Evolutionary conservation across 73 alveolate genomes (phyloP).

Genomic region (Tetrahymena thermophila): DNA sequence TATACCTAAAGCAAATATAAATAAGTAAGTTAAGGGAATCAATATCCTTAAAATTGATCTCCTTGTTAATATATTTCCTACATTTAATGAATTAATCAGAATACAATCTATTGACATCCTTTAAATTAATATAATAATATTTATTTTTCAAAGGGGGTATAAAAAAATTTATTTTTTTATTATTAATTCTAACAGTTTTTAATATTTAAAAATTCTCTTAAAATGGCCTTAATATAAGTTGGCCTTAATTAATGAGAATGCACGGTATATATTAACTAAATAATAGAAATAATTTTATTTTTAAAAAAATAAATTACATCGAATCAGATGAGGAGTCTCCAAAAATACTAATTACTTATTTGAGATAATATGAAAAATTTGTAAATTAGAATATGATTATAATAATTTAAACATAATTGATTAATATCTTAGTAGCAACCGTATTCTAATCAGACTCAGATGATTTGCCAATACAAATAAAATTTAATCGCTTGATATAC

Average conservation of each 20-base stretch:
- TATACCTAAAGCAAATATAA: neutral
- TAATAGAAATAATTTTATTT: too few species aligned
- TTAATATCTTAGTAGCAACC: neutral
- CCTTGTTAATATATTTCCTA: neutral
- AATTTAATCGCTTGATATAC: neutral
- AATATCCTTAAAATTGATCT: neutral
- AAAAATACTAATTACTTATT: neutral
- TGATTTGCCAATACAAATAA: neutral
- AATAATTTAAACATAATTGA: neutral
- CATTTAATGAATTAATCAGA: neutral
- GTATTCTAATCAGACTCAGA: neutral
- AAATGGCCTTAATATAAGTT: too few species aligned
- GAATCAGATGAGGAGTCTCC: neutral
- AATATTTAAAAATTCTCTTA: too few species aligned
- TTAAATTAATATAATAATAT: neutral
- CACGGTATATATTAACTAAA: too few species aligned
- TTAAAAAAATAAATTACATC: neutral
- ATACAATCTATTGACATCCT: neutral
- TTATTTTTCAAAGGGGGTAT: too few species aligned
- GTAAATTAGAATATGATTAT: neutral
- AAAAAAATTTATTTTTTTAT: too few species aligned
- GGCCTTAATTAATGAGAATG: too few species aligned
- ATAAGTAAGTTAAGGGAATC: neutral
- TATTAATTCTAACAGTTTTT: too few species aligned
- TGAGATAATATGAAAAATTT: neutral